A percentile compares a stretch with the other conserved stretches of the same genome.
These are phyloP conservation scores for Leishmania gerbilli DNA, from an alignment of 208 protist genomes.

Conservation along the genomic window DNA sequence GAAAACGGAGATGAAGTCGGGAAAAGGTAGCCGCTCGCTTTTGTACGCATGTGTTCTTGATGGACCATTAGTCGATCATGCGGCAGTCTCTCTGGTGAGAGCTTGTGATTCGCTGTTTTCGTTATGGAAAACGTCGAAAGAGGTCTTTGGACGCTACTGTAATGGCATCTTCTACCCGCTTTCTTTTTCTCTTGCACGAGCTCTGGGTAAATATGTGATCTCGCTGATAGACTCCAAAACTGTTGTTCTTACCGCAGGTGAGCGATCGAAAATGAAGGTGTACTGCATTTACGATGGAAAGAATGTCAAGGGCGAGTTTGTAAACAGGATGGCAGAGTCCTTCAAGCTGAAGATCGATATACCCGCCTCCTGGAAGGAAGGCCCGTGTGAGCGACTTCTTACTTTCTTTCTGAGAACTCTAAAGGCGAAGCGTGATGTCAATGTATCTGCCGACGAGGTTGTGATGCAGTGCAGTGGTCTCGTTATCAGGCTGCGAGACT, in stretches of 20 bases:
- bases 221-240: too few species aligned
- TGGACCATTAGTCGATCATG: too few species aligned
- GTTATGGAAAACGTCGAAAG: too few species aligned
- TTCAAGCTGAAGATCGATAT: constrained; percentile 66
- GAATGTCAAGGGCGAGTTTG: constrained; percentile 33
- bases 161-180: too few species aligned
- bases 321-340: constrained; percentile 32
- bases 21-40: too few species aligned
- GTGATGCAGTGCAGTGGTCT: constrained; percentile 63
- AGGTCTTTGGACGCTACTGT: too few species aligned
- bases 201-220: neutral
- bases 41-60: too few species aligned
- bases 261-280: constrained; percentile 54
- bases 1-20: too few species aligned
- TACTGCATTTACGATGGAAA: constrained; percentile 79
- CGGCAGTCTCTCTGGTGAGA: too few species aligned
- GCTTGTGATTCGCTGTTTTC: too few species aligned
- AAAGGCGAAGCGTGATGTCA: constrained; percentile 43
- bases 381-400: constrained; percentile 38
- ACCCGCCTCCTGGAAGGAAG: constrained; percentile 35
- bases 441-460: constrained; percentile 31
- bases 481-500: constrained; percentile 43
- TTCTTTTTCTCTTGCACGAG: too few species aligned
- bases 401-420: constrained; percentile 40
- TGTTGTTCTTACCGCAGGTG: neutral